A percentile compares a stretch with the other conserved stretches of the same genome.
phyloP scores from a whole-genome alignment of 1,284 basidiomycete genomes.

The Cutaneotrichosporon sp. region DNA sequence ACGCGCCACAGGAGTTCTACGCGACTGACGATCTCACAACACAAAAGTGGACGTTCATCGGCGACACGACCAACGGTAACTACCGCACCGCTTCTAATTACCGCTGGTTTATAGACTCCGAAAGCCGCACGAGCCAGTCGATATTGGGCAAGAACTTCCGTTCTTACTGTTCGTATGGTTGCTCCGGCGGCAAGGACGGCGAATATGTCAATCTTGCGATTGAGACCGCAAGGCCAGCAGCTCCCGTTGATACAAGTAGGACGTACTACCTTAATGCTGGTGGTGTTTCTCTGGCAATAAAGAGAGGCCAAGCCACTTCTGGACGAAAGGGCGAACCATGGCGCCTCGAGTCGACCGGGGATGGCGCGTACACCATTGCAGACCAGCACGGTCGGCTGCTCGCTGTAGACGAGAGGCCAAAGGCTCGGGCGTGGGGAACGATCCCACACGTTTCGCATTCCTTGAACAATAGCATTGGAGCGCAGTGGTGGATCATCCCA shows the following conservation, averaged over 20 bases:
- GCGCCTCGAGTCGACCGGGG: conserved; percentile 4
- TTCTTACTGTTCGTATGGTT: conserved; percentile 14
- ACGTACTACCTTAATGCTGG: conserved; percentile 3
- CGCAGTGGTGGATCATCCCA: conserved; percentile 16
- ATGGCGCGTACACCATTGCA: conserved; percentile 11
- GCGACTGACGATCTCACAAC: conserved; percentile 6
- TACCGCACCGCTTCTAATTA: conserved; percentile 12
- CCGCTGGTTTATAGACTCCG: conserved; percentile 13
- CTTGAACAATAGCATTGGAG: neutral
- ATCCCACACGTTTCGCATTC: neutral
- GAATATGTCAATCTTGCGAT: conserved; percentile 14
- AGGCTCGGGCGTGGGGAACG: conserved; percentile 9
- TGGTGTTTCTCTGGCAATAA: neutral
- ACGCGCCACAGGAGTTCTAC: conserved; percentile 10
- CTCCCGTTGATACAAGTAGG: neutral
- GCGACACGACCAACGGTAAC: conserved; percentile 7
- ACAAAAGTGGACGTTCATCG: conserved; percentile 10
- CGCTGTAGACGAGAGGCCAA: neutral
- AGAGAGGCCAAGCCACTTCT: neutral
- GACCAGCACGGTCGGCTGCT: neutral
- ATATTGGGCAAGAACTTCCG: conserved; percentile 11
- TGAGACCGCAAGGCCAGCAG: neutral
- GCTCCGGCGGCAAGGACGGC: conserved; percentile 2
- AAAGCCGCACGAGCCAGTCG: neutral
- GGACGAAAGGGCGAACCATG: neutral